Conservation (phyloP, 2,329 filamentous ascomycete genomes). For the Fusarium siculi region DNA sequence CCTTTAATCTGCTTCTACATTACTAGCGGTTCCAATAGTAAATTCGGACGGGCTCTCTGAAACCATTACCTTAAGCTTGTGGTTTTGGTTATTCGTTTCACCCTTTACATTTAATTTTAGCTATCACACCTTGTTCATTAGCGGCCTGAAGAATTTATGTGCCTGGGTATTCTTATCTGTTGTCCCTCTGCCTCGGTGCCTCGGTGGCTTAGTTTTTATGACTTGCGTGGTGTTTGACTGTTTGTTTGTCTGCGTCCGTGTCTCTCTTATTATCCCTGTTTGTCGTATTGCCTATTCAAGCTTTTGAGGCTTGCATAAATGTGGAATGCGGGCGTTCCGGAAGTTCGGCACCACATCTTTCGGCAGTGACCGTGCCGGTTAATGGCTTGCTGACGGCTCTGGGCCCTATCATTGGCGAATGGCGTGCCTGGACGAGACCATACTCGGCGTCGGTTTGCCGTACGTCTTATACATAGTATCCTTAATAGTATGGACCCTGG, state of each 20-base stretch:
- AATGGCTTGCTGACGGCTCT: conserved; percentile 29
- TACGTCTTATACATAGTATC: background rate
- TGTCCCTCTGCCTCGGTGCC: background rate
- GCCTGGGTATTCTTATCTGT: background rate
- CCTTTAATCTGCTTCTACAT: conserved; percentile 63
- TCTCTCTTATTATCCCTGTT: background rate
- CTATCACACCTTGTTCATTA: background rate
- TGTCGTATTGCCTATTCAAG: background rate
- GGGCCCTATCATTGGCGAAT: conserved; percentile 20
- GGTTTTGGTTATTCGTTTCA: conserved; percentile 72
- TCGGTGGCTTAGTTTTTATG: background rate
- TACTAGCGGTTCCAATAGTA: conserved; percentile 67
- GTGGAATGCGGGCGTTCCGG: conserved; percentile 34
- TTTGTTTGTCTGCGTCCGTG: background rate
- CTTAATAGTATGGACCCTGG: conserved; percentile 6
- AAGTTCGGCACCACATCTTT: conserved; percentile 43
- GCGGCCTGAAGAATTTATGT: background rate
- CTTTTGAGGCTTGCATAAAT: conserved; percentile 21
- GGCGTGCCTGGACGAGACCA: conserved; percentile 17
- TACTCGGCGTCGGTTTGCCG: conserved; percentile 37
- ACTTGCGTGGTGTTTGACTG: background rate
- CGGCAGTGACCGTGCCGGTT: conserved; percentile 38
- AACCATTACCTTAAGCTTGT: conserved; percentile 56
- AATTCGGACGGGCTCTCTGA: conserved; percentile 69
- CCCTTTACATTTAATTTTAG: conserved; percentile 62